Conservation (phyloP, 225 moss, liverwort and hornwort species). For the Pseudisothecium myosuroides region DNA sequence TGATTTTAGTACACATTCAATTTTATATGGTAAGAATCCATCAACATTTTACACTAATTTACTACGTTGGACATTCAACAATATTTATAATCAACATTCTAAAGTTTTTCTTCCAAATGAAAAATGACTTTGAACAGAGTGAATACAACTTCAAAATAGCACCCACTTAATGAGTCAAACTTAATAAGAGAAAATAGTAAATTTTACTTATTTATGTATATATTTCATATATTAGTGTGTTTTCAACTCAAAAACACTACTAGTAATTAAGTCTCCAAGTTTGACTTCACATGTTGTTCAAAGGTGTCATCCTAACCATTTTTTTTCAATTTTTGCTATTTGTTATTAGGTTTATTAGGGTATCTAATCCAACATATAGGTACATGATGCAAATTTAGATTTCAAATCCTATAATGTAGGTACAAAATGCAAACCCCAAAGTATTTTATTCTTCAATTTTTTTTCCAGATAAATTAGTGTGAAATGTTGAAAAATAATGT, state of each 20-base stretch:
- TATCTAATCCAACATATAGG: neutral
- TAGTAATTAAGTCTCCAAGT: neutral
- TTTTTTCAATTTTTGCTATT: neutral
- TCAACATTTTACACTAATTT: neutral
- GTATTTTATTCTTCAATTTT: too few species aligned
- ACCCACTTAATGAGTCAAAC: fast-evolving
- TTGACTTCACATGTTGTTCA: neutral
- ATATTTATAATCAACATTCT: neutral
- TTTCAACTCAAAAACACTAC: neutral
- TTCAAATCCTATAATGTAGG: too few species aligned
- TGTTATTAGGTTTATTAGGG: neutral
- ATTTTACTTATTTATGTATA: neutral
- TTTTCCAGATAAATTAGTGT: neutral
- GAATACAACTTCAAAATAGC: neutral
- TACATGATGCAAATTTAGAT: neutral
- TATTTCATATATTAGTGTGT: neutral
- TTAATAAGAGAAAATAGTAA: neutral
- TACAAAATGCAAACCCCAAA: neutral
- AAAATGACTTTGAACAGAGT: neutral
- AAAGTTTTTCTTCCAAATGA: fast-evolving
- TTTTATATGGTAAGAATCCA: neutral
- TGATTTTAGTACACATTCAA: neutral
- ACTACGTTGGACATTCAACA: neutral
- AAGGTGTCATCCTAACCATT: neutral
- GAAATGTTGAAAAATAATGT: neutral